A percentile compares a stretch with the other conserved stretches of the same genome.
Conservation (phyloP, 805 yeast genomes). For the Millerozyma miso region DNA sequence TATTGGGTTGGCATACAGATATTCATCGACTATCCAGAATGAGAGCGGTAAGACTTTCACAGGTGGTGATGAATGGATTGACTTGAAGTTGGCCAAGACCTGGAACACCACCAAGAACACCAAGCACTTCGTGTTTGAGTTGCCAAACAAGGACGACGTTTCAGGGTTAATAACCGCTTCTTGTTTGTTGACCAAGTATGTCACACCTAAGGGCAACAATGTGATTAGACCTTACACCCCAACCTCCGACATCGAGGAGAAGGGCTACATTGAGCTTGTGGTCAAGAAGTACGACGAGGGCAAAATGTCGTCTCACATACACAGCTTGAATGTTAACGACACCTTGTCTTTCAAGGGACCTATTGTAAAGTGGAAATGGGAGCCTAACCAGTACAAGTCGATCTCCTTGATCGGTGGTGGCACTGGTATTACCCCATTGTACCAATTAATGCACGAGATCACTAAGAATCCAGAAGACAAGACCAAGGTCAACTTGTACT, state of each 20-base stretch:
- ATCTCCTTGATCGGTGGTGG: constrained; percentile 93
- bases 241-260: constrained; percentile 58
- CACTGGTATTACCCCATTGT: constrained; percentile 93
- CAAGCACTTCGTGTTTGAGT: constrained; percentile 64
- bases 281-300: constrained; percentile 85
- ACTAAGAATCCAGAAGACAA: constrained; percentile 79
- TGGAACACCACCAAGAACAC: constrained; percentile 57
- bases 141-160: constrained; percentile 60
- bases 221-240: constrained; percentile 93
- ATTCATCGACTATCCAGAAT: constrained; percentile 25
- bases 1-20: constrained; percentile 29
- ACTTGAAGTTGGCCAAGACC: constrained; percentile 52
- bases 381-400: constrained; percentile 75
- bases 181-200: constrained; percentile 73
- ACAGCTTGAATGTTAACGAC: constrained; percentile 69
- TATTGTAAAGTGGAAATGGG: constrained; percentile 84
- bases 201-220: constrained; percentile 76
- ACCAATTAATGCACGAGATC: constrained; percentile 76
- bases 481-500: constrained; percentile 79
- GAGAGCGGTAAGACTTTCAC: constrained; percentile 47
- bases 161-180: constrained; percentile 82
- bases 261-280: constrained; percentile 75
- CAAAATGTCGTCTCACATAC: constrained; percentile 73
- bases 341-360: constrained; percentile 93
- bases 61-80: constrained; percentile 69